phyloP scores from a whole-genome alignment of 73 alveolate genomes.

The Durusdinium trenchii region DNA sequence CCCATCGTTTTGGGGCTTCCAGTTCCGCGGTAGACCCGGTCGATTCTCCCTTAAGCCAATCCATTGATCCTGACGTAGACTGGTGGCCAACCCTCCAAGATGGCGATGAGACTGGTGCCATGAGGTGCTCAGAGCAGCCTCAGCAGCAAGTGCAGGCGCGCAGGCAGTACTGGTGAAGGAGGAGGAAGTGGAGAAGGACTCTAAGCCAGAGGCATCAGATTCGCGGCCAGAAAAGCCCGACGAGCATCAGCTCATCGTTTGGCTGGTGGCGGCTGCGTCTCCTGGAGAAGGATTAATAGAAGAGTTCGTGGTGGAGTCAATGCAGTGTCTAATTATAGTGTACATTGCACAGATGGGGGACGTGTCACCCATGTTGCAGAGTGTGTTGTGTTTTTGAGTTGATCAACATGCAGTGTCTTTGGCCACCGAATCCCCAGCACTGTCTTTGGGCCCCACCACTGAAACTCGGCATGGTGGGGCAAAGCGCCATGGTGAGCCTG shows the following conservation, averaged over 20 bases:
- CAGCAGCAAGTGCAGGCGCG: too few relatives aligned
- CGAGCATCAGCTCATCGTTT: conserved; percentile 37
- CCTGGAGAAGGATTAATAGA: not conserved
- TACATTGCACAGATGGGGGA: not conserved
- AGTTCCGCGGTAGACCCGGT: too few relatives aligned
- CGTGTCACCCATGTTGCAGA: not conserved
- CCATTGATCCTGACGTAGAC: too few relatives aligned
- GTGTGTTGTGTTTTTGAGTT: not conserved
- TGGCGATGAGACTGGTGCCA: too few relatives aligned
- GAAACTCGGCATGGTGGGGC: not conserved
- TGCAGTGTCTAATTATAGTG: not conserved
- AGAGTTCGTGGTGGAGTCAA: not conserved
- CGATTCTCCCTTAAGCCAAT: too few relatives aligned
- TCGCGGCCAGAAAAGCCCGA: conserved; percentile 5
- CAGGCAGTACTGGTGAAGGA: conserved; percentile 49
- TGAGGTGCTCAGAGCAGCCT: too few relatives aligned
- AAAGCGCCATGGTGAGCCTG: not conserved
- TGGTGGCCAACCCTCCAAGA: too few relatives aligned
- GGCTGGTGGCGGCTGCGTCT: conserved; percentile 43
- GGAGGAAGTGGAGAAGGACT: not conserved
- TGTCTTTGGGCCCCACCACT: too few relatives aligned
- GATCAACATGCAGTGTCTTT: not conserved
- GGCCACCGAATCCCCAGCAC: too few relatives aligned
- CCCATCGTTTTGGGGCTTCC: too few relatives aligned
- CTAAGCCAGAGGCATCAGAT: not conserved